phyloP scores from a whole-genome alignment of 2,329 filamentous ascomycete genomes.

The Fusarium sp. region DNA sequence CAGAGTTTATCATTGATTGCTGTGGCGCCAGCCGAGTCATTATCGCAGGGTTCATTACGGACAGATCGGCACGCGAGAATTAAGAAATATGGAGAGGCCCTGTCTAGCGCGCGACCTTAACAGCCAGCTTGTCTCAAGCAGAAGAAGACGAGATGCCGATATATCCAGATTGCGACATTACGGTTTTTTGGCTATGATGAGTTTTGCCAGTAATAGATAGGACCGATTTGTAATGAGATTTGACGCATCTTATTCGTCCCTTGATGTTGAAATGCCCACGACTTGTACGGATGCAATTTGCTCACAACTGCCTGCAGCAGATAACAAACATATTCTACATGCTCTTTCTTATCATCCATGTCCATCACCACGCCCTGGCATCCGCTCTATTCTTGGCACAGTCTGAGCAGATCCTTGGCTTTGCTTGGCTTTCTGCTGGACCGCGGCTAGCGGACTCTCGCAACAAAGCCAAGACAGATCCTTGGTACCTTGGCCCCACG shows the following conservation, averaged over 20 bases:
- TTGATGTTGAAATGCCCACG: neutral
- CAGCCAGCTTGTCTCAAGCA: slow-evolving; percentile 8
- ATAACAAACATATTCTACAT: too few relatives aligned
- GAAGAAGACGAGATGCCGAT: slow-evolving; percentile 39
- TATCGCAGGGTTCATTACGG: slow-evolving; percentile 35
- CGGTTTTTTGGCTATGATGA: slow-evolving; percentile 35
- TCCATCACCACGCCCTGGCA: neutral
- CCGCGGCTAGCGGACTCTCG: slow-evolving; percentile 22
- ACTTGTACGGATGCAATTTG: slow-evolving; percentile 1
- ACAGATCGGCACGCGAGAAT: slow-evolving; percentile 44
- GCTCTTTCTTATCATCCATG: neutral
- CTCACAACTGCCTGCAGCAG: neutral
- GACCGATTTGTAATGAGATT: slow-evolving; percentile 3
- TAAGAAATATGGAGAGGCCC: slow-evolving; percentile 40
- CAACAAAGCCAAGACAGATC: slow-evolving; percentile 24
- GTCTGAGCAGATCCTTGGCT: slow-evolving; percentile 12
- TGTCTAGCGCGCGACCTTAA: slow-evolving; percentile 36
- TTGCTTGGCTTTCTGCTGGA: neutral
- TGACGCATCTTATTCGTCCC: neutral
- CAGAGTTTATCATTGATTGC: slow-evolving; percentile 15
- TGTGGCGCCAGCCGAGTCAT: slow-evolving; percentile 37
- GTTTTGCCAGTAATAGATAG: neutral
- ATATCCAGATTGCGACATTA: slow-evolving; percentile 39
- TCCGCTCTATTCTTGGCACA: slow-evolving; percentile 28
- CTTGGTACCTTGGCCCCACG: slow-evolving; percentile 36